Evolutionary conservation across 2,329 filamentous ascomycete species (phyloP), one percentile per base, ranked within the genome.

Genomic region (Fusarium proliferatum): DNA sequence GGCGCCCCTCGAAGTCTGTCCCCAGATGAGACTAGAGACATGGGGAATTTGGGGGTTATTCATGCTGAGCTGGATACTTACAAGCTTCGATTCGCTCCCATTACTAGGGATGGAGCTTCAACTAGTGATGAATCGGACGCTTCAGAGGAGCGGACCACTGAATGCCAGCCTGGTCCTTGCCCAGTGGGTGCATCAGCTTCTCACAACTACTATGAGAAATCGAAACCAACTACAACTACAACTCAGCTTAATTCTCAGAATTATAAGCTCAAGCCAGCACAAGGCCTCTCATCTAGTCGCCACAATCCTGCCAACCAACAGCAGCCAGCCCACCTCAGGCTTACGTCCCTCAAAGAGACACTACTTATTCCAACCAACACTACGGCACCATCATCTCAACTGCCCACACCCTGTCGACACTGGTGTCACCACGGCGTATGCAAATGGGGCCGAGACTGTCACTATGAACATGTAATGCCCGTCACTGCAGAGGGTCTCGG

Each of bases 361-460:
- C 30, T 23, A 17, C 34, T 30, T 48, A 41, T 42, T 7, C 55
- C 53, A 13, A 48, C 45, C n/a, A 64, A 58, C 43, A 68, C 45
- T 15, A 64, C 58, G 46, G 49, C 15, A 9, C 33, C 23, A 34
- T 57, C 33, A 41, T 26, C 56, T 9, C 21, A 51, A 48, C 19
- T 52, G 6, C 51, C 41, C 11, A 33, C 23, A 26, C 53, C 64
- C 23, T 78, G 87, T 77, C 82, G 83, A 17, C 80, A 85, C 77
- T 89, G 86, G 86, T 87, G 86, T 77, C 81, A 82, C 58, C 79
- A 83, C 45, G 86, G 86, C 11, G 81, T 78, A 17, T 89, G 87
- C 78, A 83, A 81, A 73, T 88, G 82, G 79, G 85, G 83, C 7
- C 56, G 64, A 11, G 70, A 77, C 13, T 89, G 87, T 77, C 81